Conservation (phyloP, 2,329 filamentous ascomycete species). For the Claviceps purpurea region DNA sequence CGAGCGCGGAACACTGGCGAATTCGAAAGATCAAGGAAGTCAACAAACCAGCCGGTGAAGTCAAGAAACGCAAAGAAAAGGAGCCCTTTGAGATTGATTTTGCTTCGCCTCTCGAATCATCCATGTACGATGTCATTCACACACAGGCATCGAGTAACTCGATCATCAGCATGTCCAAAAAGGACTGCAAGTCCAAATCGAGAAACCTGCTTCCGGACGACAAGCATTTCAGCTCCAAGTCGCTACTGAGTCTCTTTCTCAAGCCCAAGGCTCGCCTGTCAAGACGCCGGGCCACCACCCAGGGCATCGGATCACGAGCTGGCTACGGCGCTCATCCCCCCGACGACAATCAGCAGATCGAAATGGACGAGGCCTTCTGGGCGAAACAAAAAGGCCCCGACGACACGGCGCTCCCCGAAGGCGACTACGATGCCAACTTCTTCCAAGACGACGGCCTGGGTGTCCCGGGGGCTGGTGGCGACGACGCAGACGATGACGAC, state of each 20-base stretch:
- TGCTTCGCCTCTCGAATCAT: slow-evolving; percentile 54
- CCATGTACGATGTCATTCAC: slow-evolving; percentile 63
- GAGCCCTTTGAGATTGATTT: slow-evolving; percentile 96
- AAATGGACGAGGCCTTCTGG: slow-evolving; percentile 96
- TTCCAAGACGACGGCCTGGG: slow-evolving; percentile 80
- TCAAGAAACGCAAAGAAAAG: slow-evolving; percentile 76
- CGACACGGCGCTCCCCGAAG: slow-evolving; percentile 45
- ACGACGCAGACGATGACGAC: slow-evolving; percentile 52
- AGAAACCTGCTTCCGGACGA: slow-evolving; percentile 91
- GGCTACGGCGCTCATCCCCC: slow-evolving; percentile 29
- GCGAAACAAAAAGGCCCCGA: slow-evolving; percentile 57
- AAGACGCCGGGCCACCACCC: slow-evolving; percentile 38
- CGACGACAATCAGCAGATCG: slow-evolving; percentile 48
- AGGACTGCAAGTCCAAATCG: slow-evolving; percentile 90
- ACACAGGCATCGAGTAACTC: slow-evolving; percentile 69
- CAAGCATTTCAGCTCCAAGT: slow-evolving; percentile 93
- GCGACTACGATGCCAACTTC: slow-evolving; percentile 93
- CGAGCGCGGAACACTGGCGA: slow-evolving; percentile 95
- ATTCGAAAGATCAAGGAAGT: slow-evolving; percentile 82
- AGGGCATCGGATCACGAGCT: slow-evolving; percentile 26
- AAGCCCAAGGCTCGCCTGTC: slow-evolving; percentile 85
- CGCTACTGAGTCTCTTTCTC: slow-evolving; percentile 78
- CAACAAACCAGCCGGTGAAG: slow-evolving; percentile 47
- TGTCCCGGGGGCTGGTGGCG: slow-evolving; percentile 39
- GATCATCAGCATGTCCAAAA: slow-evolving; percentile 75